These are phyloP conservation scores for Microcyclospora tardicrescens DNA, from an alignment of 2,329 filamentous ascomycete genomes.

Conservation along the genomic window DNA sequence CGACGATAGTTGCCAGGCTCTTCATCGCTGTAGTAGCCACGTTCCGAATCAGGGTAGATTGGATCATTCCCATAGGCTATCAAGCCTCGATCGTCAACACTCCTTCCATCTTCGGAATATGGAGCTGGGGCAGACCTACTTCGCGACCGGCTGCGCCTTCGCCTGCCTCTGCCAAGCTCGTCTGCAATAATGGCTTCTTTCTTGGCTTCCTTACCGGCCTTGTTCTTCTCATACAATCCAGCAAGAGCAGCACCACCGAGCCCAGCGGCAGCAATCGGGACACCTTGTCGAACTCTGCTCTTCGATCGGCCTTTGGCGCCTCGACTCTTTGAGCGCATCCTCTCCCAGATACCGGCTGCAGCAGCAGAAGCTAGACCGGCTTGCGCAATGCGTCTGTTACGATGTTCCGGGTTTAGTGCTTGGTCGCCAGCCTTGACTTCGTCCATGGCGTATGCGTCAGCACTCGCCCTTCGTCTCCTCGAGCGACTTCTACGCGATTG, in stretches of 20 bases:
- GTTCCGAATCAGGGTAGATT: constrained; percentile 40
- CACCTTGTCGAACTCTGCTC: constrained; percentile 42
- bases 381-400: constrained; percentile 47
- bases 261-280: constrained; percentile 49
- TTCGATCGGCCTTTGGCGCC: constrained; percentile 37
- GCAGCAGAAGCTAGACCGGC: constrained; percentile 50
- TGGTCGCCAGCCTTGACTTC: constrained; percentile 12
- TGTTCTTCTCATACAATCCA: constrained; percentile 50
- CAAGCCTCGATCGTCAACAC: constrained; percentile 38
- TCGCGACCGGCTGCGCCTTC: constrained; percentile 23
- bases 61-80: constrained; percentile 54
- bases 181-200: constrained; percentile 28
- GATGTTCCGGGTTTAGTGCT: constrained; percentile 34
- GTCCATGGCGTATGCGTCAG: constrained; percentile 17
- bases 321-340: constrained; percentile 45
- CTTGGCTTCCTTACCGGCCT: constrained; percentile 45
- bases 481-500: constrained; percentile 29
- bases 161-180: constrained; percentile 19
- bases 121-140: constrained; percentile 31
- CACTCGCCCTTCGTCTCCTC: constrained; percentile 29
- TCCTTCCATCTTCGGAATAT: constrained; percentile 27
- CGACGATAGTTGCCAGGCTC: constrained; percentile 31
- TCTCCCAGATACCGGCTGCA: constrained; percentile 47
- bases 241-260: constrained; percentile 48
- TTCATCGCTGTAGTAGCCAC: constrained; percentile 25